Evolutionary conservation across 306 rosid species (phyloP).

Genomic region (Cyamopsis tetragonoloba): DNA sequence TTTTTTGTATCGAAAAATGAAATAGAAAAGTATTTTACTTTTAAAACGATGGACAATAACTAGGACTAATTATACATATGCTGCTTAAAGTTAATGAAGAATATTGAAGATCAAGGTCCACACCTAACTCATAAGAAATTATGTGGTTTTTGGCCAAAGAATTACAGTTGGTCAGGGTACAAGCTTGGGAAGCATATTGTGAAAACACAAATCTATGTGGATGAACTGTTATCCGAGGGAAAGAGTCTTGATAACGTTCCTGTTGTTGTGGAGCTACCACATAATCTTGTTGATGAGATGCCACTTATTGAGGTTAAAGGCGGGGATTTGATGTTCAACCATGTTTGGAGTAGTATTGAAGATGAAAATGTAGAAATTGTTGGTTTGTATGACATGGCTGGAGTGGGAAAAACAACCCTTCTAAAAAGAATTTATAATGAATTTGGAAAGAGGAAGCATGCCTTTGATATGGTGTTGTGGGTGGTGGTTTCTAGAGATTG

Average conservation of each 20-base stretch:
- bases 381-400: conserved; percentile 35
- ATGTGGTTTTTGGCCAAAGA: background rate
- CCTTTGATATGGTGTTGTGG: conserved; percentile 18
- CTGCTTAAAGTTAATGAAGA: no score
- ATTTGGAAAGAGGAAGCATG: background rate
- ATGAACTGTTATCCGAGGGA: background rate
- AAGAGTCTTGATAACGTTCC: background rate
- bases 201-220: background rate
- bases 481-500: conserved; percentile 19
- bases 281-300: background rate
- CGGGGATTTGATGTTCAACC: background rate
- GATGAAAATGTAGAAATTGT: conserved; percentile 13
- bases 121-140: background rate
- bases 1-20: no score
- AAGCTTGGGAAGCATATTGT: background rate
- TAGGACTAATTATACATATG: no score
- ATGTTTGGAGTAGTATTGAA: conserved; percentile 8
- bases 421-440: conserved; percentile 7
- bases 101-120: background rate
- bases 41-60: no score
- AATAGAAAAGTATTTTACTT: no score
- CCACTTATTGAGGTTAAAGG: conserved; percentile 3
- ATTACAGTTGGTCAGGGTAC: conserved; percentile 3
- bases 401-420: conserved; percentile 22
- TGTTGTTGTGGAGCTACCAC: background rate